phyloP scores from a whole-genome alignment of 116 monocot genomes.

The Cymodocea nodosa region DNA sequence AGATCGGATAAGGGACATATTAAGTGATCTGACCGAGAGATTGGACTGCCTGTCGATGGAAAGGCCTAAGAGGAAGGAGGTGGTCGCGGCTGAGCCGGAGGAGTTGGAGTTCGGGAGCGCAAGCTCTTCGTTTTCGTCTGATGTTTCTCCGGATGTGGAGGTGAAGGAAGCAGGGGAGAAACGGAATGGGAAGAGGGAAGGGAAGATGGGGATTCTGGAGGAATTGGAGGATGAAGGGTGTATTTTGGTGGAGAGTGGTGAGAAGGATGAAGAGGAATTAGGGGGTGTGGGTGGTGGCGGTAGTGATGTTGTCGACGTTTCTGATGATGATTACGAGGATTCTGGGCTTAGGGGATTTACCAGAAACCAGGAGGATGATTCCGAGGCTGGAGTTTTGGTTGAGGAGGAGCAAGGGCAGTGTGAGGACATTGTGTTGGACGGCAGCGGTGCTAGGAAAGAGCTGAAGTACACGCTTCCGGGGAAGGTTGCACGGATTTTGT shows the following conservation, averaged over 20 bases:
- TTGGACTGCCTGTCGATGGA: slow-evolving; percentile 70
- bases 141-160: slow-evolving; percentile 2
- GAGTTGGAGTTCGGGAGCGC: slow-evolving; percentile 33
- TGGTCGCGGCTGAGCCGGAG: slow-evolving; percentile 7
- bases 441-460: slow-evolving; percentile 22
- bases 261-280: slow-evolving; percentile 2
- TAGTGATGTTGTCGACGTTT: neutral
- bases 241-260: slow-evolving; percentile 6
- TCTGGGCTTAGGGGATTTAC: no score
- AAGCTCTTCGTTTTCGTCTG: slow-evolving; percentile 24
- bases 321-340: neutral
- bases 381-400: neutral
- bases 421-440: slow-evolving; percentile 17
- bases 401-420: neutral
- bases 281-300: neutral
- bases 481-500: slow-evolving; percentile 45
- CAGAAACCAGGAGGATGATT: neutral
- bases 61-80: slow-evolving; percentile 16
- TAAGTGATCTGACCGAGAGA: slow-evolving; percentile 56
- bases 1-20: slow-evolving; percentile 48
- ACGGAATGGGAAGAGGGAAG: slow-evolving; percentile 5
- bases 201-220: neutral
- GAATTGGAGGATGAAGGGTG: slow-evolving; percentile 9
- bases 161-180: neutral
- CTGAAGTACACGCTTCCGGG: slow-evolving; percentile 32